Percentiles rank a stretch among this genome's conserved stretches.
These are phyloP conservation scores for Aquilaria agallochum DNA, from an alignment of 441 rosid genomes.

Conservation along the genomic window DNA sequence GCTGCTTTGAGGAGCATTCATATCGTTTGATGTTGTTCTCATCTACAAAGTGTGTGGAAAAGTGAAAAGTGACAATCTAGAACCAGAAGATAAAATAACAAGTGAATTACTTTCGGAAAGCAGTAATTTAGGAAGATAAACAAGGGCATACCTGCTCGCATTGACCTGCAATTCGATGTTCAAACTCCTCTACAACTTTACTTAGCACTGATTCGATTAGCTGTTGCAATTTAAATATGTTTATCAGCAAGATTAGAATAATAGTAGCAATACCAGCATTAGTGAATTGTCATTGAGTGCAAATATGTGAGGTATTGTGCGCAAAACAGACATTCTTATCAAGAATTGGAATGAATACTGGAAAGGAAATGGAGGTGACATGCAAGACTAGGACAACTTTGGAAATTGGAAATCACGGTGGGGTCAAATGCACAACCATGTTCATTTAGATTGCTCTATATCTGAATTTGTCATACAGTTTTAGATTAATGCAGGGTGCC, in stretches of 20 bases:
- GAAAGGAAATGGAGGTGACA: too few species aligned
- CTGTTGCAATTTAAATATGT: slow-evolving; percentile 33
- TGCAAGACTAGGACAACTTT: too few species aligned
- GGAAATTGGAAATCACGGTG: too few species aligned
- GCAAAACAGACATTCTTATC: too few species aligned
- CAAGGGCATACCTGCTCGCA: slow-evolving; percentile 48
- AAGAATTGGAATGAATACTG: too few species aligned
- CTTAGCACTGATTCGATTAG: slow-evolving; percentile 83
- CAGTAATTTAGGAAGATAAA: slow-evolving; percentile 7
- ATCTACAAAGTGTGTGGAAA: slow-evolving; percentile 31
- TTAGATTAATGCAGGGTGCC: too few species aligned
- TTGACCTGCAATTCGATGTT: slow-evolving; percentile 68
- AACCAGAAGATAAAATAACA: slow-evolving; percentile 7
- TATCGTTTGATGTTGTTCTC: slow-evolving; percentile 41
- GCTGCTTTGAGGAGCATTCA: slow-evolving; percentile 36
- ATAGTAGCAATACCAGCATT: slow-evolving; percentile 10
- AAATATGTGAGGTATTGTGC: too few species aligned
- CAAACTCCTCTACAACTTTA: slow-evolving; percentile 83
- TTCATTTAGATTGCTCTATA: too few species aligned
- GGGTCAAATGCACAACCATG: too few species aligned
- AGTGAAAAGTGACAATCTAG: slow-evolving; percentile 3
- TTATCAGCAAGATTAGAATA: slow-evolving; percentile 6
- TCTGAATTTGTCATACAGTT: too few species aligned
- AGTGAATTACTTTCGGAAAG: background rate
- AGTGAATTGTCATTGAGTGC: background rate